Percentiles rank a stretch among this genome's conserved stretches.
These are phyloP conservation scores for Phytopythium kandeliae DNA, from an alignment of 352 stramenopile species.

Conservation along the genomic window DNA sequence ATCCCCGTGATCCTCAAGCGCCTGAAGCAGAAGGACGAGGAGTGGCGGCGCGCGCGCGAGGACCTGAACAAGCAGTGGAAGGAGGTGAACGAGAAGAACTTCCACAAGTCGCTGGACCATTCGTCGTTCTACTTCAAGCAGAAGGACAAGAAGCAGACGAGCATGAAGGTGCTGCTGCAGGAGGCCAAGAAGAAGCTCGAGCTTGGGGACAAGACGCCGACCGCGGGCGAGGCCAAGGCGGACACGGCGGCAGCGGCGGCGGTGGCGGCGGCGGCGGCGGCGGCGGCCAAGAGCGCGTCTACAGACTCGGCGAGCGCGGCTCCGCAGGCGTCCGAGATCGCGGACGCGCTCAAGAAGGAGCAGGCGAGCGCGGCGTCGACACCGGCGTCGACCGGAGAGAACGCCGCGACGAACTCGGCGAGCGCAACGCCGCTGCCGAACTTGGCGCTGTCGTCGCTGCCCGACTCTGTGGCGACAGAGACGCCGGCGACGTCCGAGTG, in stretches of 20 bases:
- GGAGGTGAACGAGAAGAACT: conserved; percentile 97
- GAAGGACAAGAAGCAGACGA: conserved; percentile 97
- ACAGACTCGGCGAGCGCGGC: conserved; percentile 25
- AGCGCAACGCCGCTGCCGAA: conserved; percentile 19
- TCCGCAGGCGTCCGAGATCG: conserved; percentile 51
- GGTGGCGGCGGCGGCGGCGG: conserved; percentile 17
- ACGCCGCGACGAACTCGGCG: conserved; percentile 5
- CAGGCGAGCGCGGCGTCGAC: conserved; percentile 10
- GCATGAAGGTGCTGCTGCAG: conserved; percentile 91
- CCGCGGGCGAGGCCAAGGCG: conserved; percentile 15
- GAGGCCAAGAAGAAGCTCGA: conserved; percentile 85
- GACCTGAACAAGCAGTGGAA: conserved; percentile 97
- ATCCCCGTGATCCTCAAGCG: conserved; percentile 98
- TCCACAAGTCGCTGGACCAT: conserved; percentile 98
- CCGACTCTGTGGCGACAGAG: neutral
- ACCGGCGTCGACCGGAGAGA: conserved; percentile 1
- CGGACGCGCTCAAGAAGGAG: conserved; percentile 58
- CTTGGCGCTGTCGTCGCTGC: conserved; percentile 1
- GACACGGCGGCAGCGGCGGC: conserved; percentile 4
- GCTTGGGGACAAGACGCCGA: conserved; percentile 37
- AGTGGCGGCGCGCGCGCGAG: conserved; percentile 92
- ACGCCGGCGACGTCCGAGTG: conserved; percentile 15
- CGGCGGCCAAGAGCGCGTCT: neutral
- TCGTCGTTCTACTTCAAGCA: conserved; percentile 99
- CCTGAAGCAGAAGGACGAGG: conserved; percentile 97